phyloP scores from a whole-genome alignment of 257 asterid species.

The Linderniella brevidens region DNA sequence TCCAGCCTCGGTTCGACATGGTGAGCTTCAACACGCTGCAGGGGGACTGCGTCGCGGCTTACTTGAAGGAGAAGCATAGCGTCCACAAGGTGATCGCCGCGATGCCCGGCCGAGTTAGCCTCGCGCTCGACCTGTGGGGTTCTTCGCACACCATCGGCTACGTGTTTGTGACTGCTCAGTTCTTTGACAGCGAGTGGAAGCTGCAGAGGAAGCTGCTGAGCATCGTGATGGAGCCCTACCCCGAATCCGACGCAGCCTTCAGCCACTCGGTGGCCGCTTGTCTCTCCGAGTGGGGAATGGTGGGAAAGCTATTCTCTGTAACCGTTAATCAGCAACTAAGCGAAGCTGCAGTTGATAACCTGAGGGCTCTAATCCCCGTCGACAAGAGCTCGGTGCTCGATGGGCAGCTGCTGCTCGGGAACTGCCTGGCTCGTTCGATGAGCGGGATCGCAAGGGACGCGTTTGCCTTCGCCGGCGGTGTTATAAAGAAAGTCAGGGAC shows the following conservation, averaged over 20 bases:
- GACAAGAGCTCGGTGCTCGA: slow-evolving; percentile 64
- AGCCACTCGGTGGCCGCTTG: slow-evolving; percentile 86
- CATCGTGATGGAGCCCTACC: slow-evolving; percentile 81
- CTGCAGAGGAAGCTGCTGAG: slow-evolving; percentile 73
- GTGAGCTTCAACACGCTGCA: slow-evolving; percentile 84
- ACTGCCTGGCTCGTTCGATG: slow-evolving; percentile 69
- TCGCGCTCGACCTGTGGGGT: slow-evolving; percentile 79
- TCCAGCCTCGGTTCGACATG: slow-evolving; percentile 93
- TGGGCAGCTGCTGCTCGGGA: slow-evolving; percentile 69
- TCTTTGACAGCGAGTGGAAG: slow-evolving; percentile 80
- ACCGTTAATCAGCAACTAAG: slow-evolving; percentile 47
- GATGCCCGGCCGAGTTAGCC: slow-evolving; percentile 71
- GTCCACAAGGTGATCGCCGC: slow-evolving; percentile 62
- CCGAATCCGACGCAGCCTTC: slow-evolving; percentile 74
- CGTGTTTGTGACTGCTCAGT: slow-evolving; percentile 67
- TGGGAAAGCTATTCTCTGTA: slow-evolving; percentile 72
- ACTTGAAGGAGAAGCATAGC: slow-evolving; percentile 57
- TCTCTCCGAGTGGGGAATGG: slow-evolving; percentile 80
- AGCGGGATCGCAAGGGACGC: slow-evolving; percentile 57
- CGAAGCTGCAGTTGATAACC: slow-evolving; percentile 48
- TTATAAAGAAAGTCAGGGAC: slow-evolving; percentile 65
- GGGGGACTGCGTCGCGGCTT: slow-evolving; percentile 87
- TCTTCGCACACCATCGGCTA: slow-evolving; percentile 49
- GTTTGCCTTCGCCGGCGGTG: slow-evolving; percentile 24
- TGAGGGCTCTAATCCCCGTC: slow-evolving; percentile 64